phyloP scores from a whole-genome alignment of 768 basidiomycete genomes.

The Artomyces pyxidatus region DNA sequence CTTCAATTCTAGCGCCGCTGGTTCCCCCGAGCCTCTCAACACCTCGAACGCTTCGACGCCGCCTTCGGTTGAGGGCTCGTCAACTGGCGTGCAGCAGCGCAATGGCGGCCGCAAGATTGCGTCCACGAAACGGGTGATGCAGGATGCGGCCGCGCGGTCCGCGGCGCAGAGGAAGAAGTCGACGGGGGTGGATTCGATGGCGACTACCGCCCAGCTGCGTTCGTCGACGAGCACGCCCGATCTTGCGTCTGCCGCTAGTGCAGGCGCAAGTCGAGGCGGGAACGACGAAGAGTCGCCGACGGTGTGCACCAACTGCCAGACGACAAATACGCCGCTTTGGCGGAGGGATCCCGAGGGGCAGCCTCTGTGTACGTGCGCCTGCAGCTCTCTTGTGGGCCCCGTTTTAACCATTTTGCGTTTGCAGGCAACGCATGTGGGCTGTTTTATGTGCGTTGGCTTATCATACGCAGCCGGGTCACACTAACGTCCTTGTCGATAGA shows the following conservation, averaged over 20 bases:
- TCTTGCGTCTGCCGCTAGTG: constrained; percentile 26
- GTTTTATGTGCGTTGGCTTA: constrained; percentile 65
- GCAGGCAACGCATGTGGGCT: constrained; percentile 86
- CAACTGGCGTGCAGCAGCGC: constrained; percentile 24
- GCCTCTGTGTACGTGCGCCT: constrained; percentile 62
- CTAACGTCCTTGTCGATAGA: constrained; percentile 37
- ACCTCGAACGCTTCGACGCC: constrained; percentile 67
- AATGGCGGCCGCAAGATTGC: constrained; percentile 50
- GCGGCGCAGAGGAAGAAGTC: constrained; percentile 42
- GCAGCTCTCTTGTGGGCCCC: constrained; percentile 9
- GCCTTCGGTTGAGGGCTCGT: constrained; percentile 50
- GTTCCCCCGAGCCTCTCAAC: constrained; percentile 70
- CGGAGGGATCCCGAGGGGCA: constrained; percentile 89
- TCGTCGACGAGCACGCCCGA: constrained; percentile 68
- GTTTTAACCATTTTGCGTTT: constrained; percentile 10
- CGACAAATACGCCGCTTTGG: constrained; percentile 93
- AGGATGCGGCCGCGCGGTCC: constrained; percentile 30
- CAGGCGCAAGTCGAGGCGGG: constrained; percentile 40
- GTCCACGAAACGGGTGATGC: constrained; percentile 51
- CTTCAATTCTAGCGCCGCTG: constrained; percentile 55
- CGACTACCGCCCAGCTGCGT: constrained; percentile 26
- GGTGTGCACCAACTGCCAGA: constrained; percentile 90
- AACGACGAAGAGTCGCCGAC: constrained; percentile 71
- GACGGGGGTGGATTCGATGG: constrained; percentile 15
- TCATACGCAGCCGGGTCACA: constrained; percentile 9